Percentiles rank a stretch among this genome's conserved stretches.
Conservation (phyloP, 768 basidiomycete species). For the Agrocybe pediades region DNA sequence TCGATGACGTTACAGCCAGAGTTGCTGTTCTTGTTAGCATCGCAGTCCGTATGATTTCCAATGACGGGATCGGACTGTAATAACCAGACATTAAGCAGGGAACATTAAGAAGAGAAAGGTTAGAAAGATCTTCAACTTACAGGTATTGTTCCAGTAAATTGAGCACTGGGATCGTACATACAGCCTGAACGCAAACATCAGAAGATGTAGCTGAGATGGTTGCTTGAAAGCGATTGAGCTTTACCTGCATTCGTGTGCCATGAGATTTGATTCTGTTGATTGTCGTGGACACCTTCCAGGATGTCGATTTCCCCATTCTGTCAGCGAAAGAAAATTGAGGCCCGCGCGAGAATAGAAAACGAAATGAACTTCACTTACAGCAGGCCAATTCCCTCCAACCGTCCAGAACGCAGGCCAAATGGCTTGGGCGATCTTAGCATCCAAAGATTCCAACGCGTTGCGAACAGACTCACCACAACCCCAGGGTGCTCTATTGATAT, state of each 20-base stretch:
- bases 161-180: slow-evolving; percentile 22
- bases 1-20: slow-evolving; percentile 80
- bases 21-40: slow-evolving; percentile 54
- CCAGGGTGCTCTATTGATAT: slow-evolving; percentile 84
- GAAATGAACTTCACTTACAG: slow-evolving; percentile 39
- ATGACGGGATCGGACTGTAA: slow-evolving; percentile 8
- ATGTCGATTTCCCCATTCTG: slow-evolving; percentile 86
- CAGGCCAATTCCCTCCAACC: slow-evolving; percentile 66
- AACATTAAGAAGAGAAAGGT: neutral
- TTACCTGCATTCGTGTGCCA: slow-evolving; percentile 59
- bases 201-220: neutral
- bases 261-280: slow-evolving; percentile 81
- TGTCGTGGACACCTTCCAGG: slow-evolving; percentile 83
- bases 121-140: slow-evolving; percentile 7
- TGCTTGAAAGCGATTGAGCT: neutral
- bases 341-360: slow-evolving; percentile 1
- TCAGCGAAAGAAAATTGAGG: slow-evolving; percentile 36
- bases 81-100: no score
- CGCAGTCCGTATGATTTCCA: slow-evolving; percentile 51
- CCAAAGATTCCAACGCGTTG: neutral
- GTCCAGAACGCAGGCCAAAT: slow-evolving; percentile 89
- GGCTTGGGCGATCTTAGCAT: slow-evolving; percentile 34
- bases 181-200: slow-evolving; percentile 19
- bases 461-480: slow-evolving; percentile 71
- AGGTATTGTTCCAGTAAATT: slow-evolving; percentile 24